Evolutionary conservation across 306 rosid genomes (phyloP).

Genomic region (Lotus japonicus): DNA sequence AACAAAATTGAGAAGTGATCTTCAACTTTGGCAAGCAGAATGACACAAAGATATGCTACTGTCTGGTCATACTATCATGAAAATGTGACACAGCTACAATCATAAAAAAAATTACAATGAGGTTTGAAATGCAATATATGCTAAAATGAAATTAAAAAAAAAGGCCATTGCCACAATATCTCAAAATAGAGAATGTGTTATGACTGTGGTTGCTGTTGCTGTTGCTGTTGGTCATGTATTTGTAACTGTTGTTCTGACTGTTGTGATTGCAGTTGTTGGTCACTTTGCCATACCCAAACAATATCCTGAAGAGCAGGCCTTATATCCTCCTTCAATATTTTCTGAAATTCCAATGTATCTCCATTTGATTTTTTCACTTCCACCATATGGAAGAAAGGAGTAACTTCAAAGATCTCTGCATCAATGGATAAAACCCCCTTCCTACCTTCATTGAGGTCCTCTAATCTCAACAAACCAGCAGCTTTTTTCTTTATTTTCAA

Average conservation of each 20-base stretch:
- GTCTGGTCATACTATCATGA: background rate
- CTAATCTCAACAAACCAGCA: slow-evolving; percentile 59
- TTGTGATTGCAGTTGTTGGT: slow-evolving; percentile 32
- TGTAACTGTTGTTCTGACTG: slow-evolving; percentile 24
- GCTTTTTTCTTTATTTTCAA: slow-evolving; percentile 65
- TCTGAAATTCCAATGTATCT: slow-evolving; percentile 79
- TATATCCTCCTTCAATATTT: slow-evolving; percentile 53
- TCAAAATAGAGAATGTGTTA: slow-evolving; percentile 5
- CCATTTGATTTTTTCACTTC: slow-evolving; percentile 81
- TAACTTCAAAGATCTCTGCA: slow-evolving; percentile 73
- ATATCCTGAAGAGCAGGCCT: slow-evolving; percentile 78
- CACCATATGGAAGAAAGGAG: slow-evolving; percentile 70
- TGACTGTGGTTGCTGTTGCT: slow-evolving; percentile 6
- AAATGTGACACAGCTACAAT: background rate
- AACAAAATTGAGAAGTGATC: background rate
- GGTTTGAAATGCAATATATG: background rate
- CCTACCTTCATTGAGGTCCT: slow-evolving; percentile 54
- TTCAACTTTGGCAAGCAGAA: slow-evolving; percentile 5
- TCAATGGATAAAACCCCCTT: slow-evolving; percentile 70
- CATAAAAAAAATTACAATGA: background rate
- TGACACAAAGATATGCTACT: background rate
- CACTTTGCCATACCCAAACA: slow-evolving; percentile 83
- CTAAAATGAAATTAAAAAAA: background rate
- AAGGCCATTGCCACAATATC: background rate
- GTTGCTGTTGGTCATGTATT: slow-evolving; percentile 26